Percentiles rank a stretch among this genome's conserved stretches.
Conservation (phyloP, 805 yeast genomes). For the Yarrowia divulgata region DNA sequence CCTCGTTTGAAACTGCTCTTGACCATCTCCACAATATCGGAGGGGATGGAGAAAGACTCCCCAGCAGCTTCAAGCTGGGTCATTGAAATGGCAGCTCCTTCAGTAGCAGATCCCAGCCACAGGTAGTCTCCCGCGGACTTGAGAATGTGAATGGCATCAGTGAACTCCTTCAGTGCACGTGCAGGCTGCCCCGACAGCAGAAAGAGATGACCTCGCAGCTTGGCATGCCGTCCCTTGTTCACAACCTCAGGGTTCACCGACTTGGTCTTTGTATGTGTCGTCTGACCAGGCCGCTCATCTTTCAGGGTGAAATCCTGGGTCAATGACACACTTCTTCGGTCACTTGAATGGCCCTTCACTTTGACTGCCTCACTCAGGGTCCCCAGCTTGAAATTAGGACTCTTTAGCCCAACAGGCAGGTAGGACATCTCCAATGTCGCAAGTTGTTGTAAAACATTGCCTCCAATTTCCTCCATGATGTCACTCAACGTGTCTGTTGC, state of each 20-base stretch:
- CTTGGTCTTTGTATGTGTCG: background rate
- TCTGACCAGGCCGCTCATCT: slow-evolving; percentile 1
- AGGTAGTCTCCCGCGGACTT: slow-evolving; percentile 73
- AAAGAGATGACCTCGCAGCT: slow-evolving; percentile 52
- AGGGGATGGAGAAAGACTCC: slow-evolving; percentile 3
- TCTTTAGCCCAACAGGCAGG: slow-evolving; percentile 12
- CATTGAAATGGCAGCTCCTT: slow-evolving; percentile 74
- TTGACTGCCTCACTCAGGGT: slow-evolving; percentile 23
- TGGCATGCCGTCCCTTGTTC: slow-evolving; percentile 34
- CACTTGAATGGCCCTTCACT: background rate
- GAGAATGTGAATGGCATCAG: slow-evolving; percentile 71
- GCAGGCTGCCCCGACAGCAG: slow-evolving; percentile 78
- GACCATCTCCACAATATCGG: slow-evolving; percentile 5
- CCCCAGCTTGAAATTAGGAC: slow-evolving; percentile 50
- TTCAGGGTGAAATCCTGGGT: slow-evolving; percentile 22
- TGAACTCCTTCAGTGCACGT: slow-evolving; percentile 73
- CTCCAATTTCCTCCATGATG: slow-evolving; percentile 19
- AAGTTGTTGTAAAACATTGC: slow-evolving; percentile 16
- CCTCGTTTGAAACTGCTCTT: slow-evolving; percentile 4
- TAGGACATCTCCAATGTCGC: slow-evolving; percentile 19
- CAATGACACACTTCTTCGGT: slow-evolving; percentile 5
- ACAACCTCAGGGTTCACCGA: slow-evolving; percentile 20
- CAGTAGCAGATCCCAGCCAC: slow-evolving; percentile 91
- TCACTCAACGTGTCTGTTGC: slow-evolving; percentile 21
- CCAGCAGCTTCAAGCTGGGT: slow-evolving; percentile 54